Conservation (phyloP, 2,329 filamentous ascomycete species). For the Helicocarpus griseus region DNA sequence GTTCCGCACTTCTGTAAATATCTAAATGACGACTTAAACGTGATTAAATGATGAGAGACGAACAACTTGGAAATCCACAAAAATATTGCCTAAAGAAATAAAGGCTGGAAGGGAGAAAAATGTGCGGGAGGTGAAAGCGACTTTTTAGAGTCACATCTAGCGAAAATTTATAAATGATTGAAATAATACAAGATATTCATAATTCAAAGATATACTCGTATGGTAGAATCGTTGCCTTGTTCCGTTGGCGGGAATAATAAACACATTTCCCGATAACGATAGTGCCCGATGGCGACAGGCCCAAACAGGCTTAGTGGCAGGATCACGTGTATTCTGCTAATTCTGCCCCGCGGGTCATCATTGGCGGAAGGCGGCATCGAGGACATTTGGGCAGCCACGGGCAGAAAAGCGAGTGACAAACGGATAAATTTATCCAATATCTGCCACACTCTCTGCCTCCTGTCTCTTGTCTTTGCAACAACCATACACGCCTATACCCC, state of each 20-base stretch:
- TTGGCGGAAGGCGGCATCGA: not conserved
- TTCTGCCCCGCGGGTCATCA: not conserved
- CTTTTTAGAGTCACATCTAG: too few species aligned
- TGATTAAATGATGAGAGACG: not conserved
- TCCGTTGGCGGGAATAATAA: not conserved
- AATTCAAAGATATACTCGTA: not conserved
- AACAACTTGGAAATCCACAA: not conserved
- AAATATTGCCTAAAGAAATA: not conserved
- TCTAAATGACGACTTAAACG: constrained; percentile 48
- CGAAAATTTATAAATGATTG: not conserved
- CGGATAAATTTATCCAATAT: too few species aligned
- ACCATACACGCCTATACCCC: too few species aligned
- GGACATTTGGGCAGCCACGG: not conserved
- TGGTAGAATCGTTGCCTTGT: not conserved
- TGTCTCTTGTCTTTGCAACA: too few species aligned
- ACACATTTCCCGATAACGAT: too few species aligned
- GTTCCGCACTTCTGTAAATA: constrained; percentile 83
- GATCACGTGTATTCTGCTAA: not conserved
- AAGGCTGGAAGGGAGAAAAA: not conserved
- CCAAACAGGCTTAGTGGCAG: not conserved
- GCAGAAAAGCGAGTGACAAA: not conserved
- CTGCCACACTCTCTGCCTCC: too few species aligned
- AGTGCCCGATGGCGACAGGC: too few species aligned
- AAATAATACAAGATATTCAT: not conserved
- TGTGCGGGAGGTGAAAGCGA: too few species aligned